Evolutionary conservation across 257 asterid species (phyloP).

Genomic region (Scutellaria barbata): DNA sequence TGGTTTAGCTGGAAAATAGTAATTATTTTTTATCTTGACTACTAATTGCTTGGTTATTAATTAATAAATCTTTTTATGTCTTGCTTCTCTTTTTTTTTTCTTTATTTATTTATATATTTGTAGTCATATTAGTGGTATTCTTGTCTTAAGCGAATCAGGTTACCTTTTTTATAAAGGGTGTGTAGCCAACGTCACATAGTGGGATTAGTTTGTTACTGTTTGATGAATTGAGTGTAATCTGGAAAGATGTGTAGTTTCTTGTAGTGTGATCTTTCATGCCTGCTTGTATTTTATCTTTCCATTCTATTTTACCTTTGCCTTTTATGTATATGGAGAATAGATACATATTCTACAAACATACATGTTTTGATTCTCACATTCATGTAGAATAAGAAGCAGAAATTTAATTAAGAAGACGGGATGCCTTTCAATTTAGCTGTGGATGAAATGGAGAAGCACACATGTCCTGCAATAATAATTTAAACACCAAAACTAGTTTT

Average conservation of each 20-base stretch:
- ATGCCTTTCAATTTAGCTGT: constrained; percentile 7
- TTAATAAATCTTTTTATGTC: background rate
- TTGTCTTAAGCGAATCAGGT: constrained; percentile 17
- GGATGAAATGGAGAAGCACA: constrained; percentile 18
- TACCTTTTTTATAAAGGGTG: background rate
- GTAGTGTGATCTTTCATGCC: constrained; percentile 8
- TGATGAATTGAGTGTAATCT: constrained; percentile 20
- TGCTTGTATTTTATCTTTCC: constrained; percentile 3
- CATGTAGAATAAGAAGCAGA: background rate
- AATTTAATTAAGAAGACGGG: background rate
- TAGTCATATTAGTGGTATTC: constrained; percentile 5
- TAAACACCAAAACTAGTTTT: background rate
- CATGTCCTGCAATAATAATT: background rate
- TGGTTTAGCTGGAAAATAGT: constrained; percentile 10
- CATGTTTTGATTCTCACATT: background rate
- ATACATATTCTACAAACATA: background rate
- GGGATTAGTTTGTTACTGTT: background rate
- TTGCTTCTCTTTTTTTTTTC: background rate
- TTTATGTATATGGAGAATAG: background rate
- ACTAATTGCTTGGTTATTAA: background rate
- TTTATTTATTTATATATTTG: constrained; percentile 1
- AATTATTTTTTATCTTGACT: background rate
- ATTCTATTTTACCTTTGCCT: background rate
- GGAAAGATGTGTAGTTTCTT: constrained; percentile 8
- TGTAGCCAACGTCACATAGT: background rate